Base-by-base conservation (phyloP, 352 stramenopile species). In the Phytophthora podocarpi region DNA sequence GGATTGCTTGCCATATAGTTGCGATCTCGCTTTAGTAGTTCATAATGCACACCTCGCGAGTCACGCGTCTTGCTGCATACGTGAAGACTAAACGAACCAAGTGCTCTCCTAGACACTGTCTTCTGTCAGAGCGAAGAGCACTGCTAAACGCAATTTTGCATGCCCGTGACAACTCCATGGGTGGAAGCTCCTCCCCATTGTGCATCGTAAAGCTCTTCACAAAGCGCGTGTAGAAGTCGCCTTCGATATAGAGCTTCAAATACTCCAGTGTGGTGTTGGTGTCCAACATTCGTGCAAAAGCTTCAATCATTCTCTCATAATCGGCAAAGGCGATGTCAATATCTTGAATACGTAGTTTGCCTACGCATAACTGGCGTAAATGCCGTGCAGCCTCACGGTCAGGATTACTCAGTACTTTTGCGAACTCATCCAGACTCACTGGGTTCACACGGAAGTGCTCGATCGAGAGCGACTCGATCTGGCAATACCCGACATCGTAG, bases 401-500 rank as follows among this genome's bases (percentile, higher is more conserved):
- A 24, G 56, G 34, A 13, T 67, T 45, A 32, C 48, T 46, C 7
- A 72, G 64, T 8, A 59, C 55, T 10, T 56, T 35, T 15, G 51
- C 52, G 23, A 72, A 72, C 20, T 32, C 45, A n/a, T 26, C n/a
- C 16, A 72, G 15, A 12, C 52, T 58, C 13, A 24, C 21, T 20
- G 47, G 36, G 21, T 51, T 60, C 18, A 72, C 39, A 11, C 58
- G 58, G 11, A 69, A 72, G 23, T 64, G 36, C 21, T 61, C 55
- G 13, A 72, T 45, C 13, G 58, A 64, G 13, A 72, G 52, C 1
- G 64, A 60, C 13, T 52, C 30, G 18, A 72, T 37, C 10, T 60
- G 51, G 31, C 51, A 72, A 30, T 64, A 63, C 11, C 64, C 50
- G n/a, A 59, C 52, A 5, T 72, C 51, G 31, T 65, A 72, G 0